Percentiles rank a stretch among this genome's conserved stretches.
phyloP scores from a whole-genome alignment of 2,329 filamentous ascomycete genomes.

The Rhytidhysteron rufulum region DNA sequence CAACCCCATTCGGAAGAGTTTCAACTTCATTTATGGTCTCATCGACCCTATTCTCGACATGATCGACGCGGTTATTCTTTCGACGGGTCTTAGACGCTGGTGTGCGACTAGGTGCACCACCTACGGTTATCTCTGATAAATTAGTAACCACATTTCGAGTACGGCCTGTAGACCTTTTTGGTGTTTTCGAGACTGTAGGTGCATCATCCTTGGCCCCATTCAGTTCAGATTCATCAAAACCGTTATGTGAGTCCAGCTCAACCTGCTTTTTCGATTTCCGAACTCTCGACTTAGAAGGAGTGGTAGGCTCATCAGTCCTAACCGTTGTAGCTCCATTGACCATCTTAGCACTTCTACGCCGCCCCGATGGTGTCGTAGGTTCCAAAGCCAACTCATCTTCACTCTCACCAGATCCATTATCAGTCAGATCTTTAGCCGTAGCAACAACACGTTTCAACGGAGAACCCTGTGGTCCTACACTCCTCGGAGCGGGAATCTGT shows the following conservation, averaged over 20 bases:
- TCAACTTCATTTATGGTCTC: constrained; percentile 7
- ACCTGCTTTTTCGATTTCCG: constrained; percentile 6
- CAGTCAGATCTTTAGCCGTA: constrained; percentile 1
- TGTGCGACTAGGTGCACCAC: constrained; percentile 6
- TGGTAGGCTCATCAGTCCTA: constrained; percentile 5
- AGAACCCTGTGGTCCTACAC: constrained; percentile 6
- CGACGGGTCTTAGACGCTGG: constrained; percentile 16
- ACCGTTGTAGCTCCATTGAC: constrained; percentile 9
- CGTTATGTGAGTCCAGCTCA: constrained; percentile 3
- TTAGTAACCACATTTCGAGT: background rate
- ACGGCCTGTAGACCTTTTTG: constrained; percentile 5
- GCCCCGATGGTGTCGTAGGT: constrained; percentile 13
- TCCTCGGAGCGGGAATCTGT: background rate
- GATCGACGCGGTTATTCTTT: constrained; percentile 23
- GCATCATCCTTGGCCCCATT: constrained; percentile 6
- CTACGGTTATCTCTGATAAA: constrained; percentile 6
- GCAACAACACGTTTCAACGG: constrained; percentile 11
- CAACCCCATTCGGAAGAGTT: background rate
- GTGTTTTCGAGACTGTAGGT: background rate
- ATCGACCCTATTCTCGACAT: constrained; percentile 19
- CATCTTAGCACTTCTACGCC: constrained; percentile 3
- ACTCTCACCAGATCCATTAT: constrained; percentile 13
- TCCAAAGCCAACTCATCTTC: constrained; percentile 17
- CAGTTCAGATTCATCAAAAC: constrained; percentile 4
- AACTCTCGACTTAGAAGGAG: constrained; percentile 12